phyloP scores from a whole-genome alignment of 805 yeast species.

The Candida jianshihensis region DNA sequence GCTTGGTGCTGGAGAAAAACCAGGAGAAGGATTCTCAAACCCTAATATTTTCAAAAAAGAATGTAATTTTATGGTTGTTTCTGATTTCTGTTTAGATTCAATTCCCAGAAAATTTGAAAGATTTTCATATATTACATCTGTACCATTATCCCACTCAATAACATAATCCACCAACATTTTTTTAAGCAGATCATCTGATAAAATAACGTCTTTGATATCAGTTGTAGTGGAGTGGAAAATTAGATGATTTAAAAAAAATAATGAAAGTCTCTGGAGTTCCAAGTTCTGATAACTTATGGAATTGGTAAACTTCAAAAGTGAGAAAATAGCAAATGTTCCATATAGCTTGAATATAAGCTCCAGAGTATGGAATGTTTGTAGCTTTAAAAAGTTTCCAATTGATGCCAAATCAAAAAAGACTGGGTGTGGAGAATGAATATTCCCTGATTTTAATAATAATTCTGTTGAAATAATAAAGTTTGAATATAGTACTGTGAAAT shows the following conservation, averaged over 20 bases:
- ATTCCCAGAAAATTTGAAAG: slow-evolving; percentile 6
- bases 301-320: slow-evolving; percentile 27
- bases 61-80: background rate
- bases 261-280: slow-evolving; percentile 25
- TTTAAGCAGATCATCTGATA: slow-evolving; percentile 20
- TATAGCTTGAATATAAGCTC: slow-evolving; percentile 30
- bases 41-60: background rate
- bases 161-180: slow-evolving; percentile 20
- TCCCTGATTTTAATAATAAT: slow-evolving; percentile 13
- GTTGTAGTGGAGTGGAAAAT: slow-evolving; percentile 14
- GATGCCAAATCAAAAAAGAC: slow-evolving; percentile 12
- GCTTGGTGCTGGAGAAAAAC: slow-evolving; percentile 1
- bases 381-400: slow-evolving; percentile 14
- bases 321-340: slow-evolving; percentile 29
- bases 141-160: slow-evolving; percentile 30
- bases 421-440: slow-evolving; percentile 1
- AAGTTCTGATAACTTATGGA: slow-evolving; percentile 28
- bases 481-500: slow-evolving; percentile 10
- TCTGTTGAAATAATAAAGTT: slow-evolving; percentile 9
- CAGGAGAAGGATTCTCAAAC: slow-evolving; percentile 3
- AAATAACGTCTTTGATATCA: slow-evolving; percentile 9
- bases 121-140: slow-evolving; percentile 12
- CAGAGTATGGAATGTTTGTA: slow-evolving; percentile 19
- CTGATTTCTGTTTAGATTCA: background rate
- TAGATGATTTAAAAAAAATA: slow-evolving; percentile 25